Conservation (phyloP, 768 basidiomycete genomes). For the Tylopilus sp. region DNA sequence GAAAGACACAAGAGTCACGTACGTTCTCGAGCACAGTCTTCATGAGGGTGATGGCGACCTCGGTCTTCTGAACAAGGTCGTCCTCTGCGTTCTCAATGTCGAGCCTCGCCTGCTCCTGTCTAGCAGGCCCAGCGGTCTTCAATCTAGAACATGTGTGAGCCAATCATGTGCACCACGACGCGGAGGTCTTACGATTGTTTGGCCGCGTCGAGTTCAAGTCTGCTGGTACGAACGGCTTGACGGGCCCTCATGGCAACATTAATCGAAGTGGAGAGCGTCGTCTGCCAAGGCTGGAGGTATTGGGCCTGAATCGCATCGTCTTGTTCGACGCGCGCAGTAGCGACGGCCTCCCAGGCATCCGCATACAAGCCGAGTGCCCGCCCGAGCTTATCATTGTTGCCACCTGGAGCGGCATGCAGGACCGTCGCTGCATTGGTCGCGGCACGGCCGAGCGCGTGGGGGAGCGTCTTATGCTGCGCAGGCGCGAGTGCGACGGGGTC, state of each 20-base stretch:
- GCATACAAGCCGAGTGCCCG: conserved; percentile 78
- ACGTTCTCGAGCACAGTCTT: conserved; percentile 99
- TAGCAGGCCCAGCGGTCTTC: conserved; percentile 70
- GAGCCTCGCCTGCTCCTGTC: conserved; percentile 88
- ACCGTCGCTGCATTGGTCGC: conserved; percentile 56
- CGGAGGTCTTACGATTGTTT: conserved; percentile 70
- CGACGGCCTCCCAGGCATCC: conserved; percentile 79
- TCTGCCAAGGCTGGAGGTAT: conserved; percentile 85
- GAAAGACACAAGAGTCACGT: conserved; percentile 27
- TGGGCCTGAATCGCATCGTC: conserved; percentile 63
- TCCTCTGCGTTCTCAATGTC: conserved; percentile 94
- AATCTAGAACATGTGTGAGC: conserved; percentile 46
- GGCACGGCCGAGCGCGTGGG: conserved; percentile 88
- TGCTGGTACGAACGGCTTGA: conserved; percentile 71
- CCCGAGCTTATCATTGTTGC: conserved; percentile 65
- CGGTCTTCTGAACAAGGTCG: conserved; percentile 96
- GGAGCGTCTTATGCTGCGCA: conserved; percentile 89
- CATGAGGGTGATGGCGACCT: conserved; percentile 95
- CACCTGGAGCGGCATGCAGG: conserved; percentile 43
- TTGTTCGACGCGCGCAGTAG: conserved; percentile 74
- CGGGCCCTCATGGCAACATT: conserved; percentile 91
- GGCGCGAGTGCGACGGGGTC: conserved; percentile 50
- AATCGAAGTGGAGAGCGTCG: conserved; percentile 79
- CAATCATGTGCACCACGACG: not conserved
- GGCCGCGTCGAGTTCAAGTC: conserved; percentile 87